Evolutionary conservation across 352 stramenopile species (phyloP), one percentile per base, ranked within the genome.

Genomic region (Globisporangium uncinulatum): DNA sequence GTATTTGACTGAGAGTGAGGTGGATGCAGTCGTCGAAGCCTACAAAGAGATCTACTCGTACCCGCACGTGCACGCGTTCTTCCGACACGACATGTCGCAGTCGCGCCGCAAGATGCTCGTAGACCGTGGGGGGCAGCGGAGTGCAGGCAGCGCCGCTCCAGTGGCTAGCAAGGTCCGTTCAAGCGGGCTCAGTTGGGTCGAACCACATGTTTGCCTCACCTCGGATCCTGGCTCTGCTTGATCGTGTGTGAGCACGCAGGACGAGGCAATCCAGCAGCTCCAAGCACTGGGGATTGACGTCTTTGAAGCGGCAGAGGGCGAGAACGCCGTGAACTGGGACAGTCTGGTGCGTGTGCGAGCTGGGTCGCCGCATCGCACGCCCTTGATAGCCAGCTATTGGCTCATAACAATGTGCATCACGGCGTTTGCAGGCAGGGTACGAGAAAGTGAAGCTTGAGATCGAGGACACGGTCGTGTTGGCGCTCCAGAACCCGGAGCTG

Each of bases 401-500:
- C 17, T 29, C 7, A 10, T 54, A 5, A 3, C 14, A 4, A 42
- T 17, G 5, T 14, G 7, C 11, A 17, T 11, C 7, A 1, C 11
- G 10, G 7, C n/a, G 4, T 58, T 11, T 58, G 14, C 56, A 96
- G 76, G 89, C 88, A 62, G 90, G 90, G 7, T 97, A 97, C 54
- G 85, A 94, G 20, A 76, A 87, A 14, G 85, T 97, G 11, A 97
- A 97, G 67, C 54, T 85, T 37, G 87, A 97, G 57, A 97, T 98
- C 49, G 81, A 97, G 68, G 89, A 98, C 53, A 97, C 92, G 1
- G 77, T 98, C 19, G 82, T 97, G 10, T 62, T 97, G 39, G 86
- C 92, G n/a, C 71, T 98, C 58, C 84, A 96, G 51, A 94, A 98
- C 54, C 89, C 89, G 1, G 88, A 96, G 46, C 65, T 95, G 15